These are phyloP conservation scores for Trichocladium antarcticum DNA, from an alignment of 495 filamentous ascomycete species.

Conservation along the genomic window DNA sequence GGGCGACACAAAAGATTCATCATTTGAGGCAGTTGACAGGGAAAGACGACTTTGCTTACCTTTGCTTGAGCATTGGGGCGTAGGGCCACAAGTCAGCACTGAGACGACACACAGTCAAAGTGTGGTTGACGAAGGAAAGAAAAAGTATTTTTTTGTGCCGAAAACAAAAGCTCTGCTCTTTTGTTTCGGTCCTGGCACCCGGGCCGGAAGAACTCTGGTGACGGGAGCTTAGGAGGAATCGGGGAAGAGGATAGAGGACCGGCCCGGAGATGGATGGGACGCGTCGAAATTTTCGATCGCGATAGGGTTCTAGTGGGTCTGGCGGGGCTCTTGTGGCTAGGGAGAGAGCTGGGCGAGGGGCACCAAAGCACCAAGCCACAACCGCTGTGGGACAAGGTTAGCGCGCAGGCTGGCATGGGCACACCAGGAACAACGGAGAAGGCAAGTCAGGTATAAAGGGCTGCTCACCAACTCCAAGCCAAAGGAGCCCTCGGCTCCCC, in stretches of 20 bases:
- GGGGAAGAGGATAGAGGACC: not conserved
- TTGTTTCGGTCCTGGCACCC: constrained; percentile 1
- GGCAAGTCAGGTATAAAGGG: constrained; percentile 13
- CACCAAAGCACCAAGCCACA: constrained; percentile 1
- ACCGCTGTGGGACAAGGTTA: not conserved
- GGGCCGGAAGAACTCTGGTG: constrained; percentile 11
- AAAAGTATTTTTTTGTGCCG: no score
- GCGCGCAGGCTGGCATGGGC: constrained; percentile 2
- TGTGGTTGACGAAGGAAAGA: no score
- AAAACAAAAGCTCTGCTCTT: not conserved
- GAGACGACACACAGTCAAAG: no score
- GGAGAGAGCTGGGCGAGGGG: not conserved
- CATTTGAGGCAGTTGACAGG: constrained; percentile 39
- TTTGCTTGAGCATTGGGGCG: constrained; percentile 11
- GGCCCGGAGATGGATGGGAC: not conserved
- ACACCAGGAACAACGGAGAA: not conserved
- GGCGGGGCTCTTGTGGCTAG: not conserved
- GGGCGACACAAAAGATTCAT: constrained; percentile 83
- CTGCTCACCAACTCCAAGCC: constrained; percentile 13
- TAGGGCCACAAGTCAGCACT: not conserved
- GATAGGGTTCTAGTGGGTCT: not conserved
- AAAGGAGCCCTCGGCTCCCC: constrained; percentile 9
- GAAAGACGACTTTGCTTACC: constrained; percentile 18
- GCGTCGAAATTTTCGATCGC: not conserved
- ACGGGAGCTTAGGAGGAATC: not conserved